Percentiles rank a stretch among this genome's conserved stretches.
phyloP scores from a whole-genome alignment of 202 grass and related monocot genomes.

The Saccharum hybrid region DNA sequence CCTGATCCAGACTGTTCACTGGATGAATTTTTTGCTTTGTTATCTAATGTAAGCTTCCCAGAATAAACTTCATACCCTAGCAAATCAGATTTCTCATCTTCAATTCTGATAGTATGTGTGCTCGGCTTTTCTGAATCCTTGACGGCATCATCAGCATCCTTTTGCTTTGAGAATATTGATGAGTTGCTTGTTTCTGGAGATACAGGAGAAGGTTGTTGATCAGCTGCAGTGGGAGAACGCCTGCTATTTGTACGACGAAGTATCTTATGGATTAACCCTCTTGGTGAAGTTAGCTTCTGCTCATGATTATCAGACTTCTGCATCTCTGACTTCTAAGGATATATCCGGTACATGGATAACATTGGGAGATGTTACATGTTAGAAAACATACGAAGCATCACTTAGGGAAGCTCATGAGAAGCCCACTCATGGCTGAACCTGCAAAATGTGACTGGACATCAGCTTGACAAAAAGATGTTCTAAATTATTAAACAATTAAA shows the following conservation, averaged over 20 bases:
- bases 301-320: constrained; percentile 70
- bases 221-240: constrained; percentile 53
- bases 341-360: constrained; percentile 49
- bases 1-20: constrained; percentile 60
- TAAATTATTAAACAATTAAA: background rate
- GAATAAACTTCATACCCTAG: constrained; percentile 67
- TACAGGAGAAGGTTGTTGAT: constrained; percentile 65
- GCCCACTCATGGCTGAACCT: constrained; percentile 35
- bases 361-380: constrained; percentile 44
- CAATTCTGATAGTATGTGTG: constrained; percentile 56
- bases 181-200: constrained; percentile 66
- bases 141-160: constrained; percentile 43
- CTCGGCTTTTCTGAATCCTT: constrained; percentile 60
- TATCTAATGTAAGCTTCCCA: constrained; percentile 79
- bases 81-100: constrained; percentile 86
- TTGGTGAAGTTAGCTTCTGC: constrained; percentile 70
- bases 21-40: constrained; percentile 51
- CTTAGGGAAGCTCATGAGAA: constrained; percentile 39
- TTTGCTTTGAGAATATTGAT: constrained; percentile 60
- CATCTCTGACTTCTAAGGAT: constrained; percentile 58
- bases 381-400: constrained; percentile 42
- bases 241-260: constrained; percentile 64
- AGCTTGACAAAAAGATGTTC: constrained; percentile 24
- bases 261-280: constrained; percentile 65
- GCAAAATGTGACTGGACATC: constrained; percentile 38